phyloP scores from a whole-genome alignment of 441 rosid genomes.

The Biscutella laevigata region DNA sequence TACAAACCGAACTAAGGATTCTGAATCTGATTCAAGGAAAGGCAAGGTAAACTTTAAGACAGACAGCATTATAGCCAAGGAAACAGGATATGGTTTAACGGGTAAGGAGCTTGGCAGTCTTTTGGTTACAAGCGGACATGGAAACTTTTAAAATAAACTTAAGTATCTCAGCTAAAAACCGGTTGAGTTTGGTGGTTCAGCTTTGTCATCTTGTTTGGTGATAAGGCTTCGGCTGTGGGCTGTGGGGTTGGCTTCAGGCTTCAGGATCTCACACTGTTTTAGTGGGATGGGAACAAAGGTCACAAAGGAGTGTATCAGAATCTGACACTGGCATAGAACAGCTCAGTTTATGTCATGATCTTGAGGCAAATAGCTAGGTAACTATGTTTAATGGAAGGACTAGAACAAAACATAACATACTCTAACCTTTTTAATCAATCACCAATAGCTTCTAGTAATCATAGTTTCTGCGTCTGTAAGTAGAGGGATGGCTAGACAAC shows the following conservation, averaged over 20 bases:
- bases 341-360: slow-evolving; percentile 40
- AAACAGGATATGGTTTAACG: slow-evolving; percentile 48
- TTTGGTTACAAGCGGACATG: slow-evolving; percentile 50
- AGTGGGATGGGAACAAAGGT: slow-evolving; percentile 62
- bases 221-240: slow-evolving; percentile 59
- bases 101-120: slow-evolving; percentile 59
- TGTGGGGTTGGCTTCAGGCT: slow-evolving; percentile 92
- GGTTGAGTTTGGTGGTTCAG: slow-evolving; percentile 79
- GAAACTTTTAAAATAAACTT: slow-evolving; percentile 34
- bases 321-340: slow-evolving; percentile 45
- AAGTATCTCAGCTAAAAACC: slow-evolving; percentile 41
- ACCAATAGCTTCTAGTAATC: slow-evolving; percentile 58
- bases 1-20: slow-evolving; percentile 52
- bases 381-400: slow-evolving; percentile 12
- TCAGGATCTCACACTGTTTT: slow-evolving; percentile 80
- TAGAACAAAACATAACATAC: slow-evolving; percentile 17
- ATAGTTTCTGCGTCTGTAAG: slow-evolving; percentile 68
- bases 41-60: slow-evolving; percentile 23
- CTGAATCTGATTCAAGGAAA: slow-evolving; percentile 30
- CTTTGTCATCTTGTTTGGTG: slow-evolving; percentile 84
- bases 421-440: slow-evolving; percentile 46
- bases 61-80: slow-evolving; percentile 37
- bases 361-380: slow-evolving; percentile 12
- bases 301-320: slow-evolving; percentile 72
- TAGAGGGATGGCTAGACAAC: slow-evolving; percentile 73